Base-by-base conservation (phyloP, 805 yeast species). In the Metschnikowia rubicola region DNA sequence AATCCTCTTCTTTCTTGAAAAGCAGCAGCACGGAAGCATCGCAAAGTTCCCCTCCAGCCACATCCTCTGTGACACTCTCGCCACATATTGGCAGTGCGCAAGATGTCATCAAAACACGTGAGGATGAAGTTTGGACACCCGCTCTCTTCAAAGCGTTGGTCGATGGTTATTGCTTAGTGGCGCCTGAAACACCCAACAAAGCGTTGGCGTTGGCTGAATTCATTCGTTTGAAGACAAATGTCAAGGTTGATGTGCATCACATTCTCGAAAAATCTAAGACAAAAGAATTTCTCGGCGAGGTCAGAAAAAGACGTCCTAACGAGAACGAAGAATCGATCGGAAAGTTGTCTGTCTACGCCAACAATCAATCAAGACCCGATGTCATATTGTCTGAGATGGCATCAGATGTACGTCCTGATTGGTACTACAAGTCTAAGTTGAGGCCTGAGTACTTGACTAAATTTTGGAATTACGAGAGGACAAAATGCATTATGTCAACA, bases 391-490 rank as follows among this genome's bases (percentile, higher is more conserved):
- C 35, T 6, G 10, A 39, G 15, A 44, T 51, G 35, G 17, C 31
- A 10, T 28, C 35, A 9, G 29, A 30, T 12, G 37, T 36, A 28
- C 46, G 34, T 5, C 46, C 57, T 3, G 55, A 53, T 31, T 43
- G 41, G 35, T 52, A 47, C 39, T 59, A 59, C 34, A 37, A 37
- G n/a, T 30, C 19, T 15, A 44, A 44, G 15, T 46, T 58, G 29
- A 47, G 28, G 30, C 42, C 32, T 13, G 32, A 39, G 15, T 42
- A 36, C n/a, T 43, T 48, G 41, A 47, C 55, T 7, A 41, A 41
- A 8, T 43, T 50, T 35, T 60, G 64, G 64, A 51, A 53, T 10
- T 53, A 54, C 33, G 51, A 45, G 4, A 51, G 44, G 44, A 49
- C 53, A 37, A 59, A 55, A 46, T 45, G 54, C 17, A 44, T 60